Evolutionary conservation across 148 eudicot species (phyloP).

Genomic region (Vaccinium vitisidaea): DNA sequence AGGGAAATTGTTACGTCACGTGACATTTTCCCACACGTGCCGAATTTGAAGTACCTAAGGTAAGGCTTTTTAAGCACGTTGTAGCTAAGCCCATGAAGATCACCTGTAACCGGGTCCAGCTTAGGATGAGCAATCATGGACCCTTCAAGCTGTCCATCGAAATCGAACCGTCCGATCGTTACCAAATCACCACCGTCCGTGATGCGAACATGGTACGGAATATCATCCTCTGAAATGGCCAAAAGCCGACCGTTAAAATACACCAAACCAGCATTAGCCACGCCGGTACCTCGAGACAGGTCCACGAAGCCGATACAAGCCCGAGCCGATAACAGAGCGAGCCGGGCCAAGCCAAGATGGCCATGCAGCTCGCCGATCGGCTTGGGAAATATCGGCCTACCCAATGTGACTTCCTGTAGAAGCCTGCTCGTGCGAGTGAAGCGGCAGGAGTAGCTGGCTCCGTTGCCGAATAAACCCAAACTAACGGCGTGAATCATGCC

Average conservation of each 20-base stretch:
- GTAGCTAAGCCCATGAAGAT: conserved; percentile 47
- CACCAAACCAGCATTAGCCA: conserved; percentile 59
- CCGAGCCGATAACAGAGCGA: conserved; percentile 39
- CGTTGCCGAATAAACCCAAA: conserved; percentile 20
- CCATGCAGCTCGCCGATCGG: conserved; percentile 70
- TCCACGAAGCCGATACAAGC: conserved; percentile 36
- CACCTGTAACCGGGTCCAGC: conserved; percentile 54
- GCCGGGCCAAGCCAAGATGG: conserved; percentile 44
- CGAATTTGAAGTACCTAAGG: conserved; percentile 45
- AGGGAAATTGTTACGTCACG: conserved; percentile 41
- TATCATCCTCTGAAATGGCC: conserved; percentile 80
- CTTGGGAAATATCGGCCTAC: conserved; percentile 46
- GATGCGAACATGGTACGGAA: conserved; percentile 52
- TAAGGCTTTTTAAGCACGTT: conserved; percentile 49
- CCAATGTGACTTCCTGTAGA: conserved; percentile 34
- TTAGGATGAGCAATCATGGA: conserved; percentile 70
- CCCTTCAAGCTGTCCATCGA: conserved; percentile 43
- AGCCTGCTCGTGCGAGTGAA: conserved; percentile 54
- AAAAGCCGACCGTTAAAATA: conserved; percentile 54
- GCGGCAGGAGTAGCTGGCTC: conserved; percentile 49
- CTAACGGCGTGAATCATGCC: conserved; percentile 67
- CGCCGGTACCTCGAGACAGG: conserved; percentile 36
- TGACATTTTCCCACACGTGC: conserved; percentile 36
- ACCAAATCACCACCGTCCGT: conserved; percentile 36
- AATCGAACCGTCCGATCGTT: conserved; percentile 52